A percentile compares a stretch with the other conserved stretches of the same genome.
These are phyloP conservation scores for Guyanaporus albipodus DNA, from an alignment of 768 basidiomycete genomes.

Conservation along the genomic window DNA sequence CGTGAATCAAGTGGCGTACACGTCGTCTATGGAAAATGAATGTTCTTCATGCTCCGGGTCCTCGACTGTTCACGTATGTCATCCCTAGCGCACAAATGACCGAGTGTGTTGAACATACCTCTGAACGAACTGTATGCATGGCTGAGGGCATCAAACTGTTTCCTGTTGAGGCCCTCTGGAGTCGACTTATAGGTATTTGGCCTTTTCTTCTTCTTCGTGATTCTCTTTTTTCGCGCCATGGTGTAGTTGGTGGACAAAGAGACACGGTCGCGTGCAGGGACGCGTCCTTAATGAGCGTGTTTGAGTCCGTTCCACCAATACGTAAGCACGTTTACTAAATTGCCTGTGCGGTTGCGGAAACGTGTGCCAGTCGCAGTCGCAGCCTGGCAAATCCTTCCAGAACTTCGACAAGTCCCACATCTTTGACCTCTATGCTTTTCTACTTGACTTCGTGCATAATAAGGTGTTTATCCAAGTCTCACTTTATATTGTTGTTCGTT, in stretches of 20 bases:
- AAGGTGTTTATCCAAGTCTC: constrained; percentile 27
- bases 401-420: not conserved
- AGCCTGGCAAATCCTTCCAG: not conserved
- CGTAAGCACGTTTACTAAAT: constrained; percentile 22
- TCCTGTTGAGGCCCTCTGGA: constrained; percentile 4
- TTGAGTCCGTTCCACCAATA: constrained; percentile 7
- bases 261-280: constrained; percentile 21
- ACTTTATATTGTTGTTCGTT: constrained; percentile 27
- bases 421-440: constrained; percentile 34
- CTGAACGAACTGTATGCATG: constrained; percentile 10
- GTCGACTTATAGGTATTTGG: not conserved
- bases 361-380: constrained; percentile 12
- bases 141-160: constrained; percentile 12
- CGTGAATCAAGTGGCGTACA: constrained; percentile 25
- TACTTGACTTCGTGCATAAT: constrained; percentile 40
- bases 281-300: constrained; percentile 30
- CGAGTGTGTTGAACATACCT: constrained; percentile 10
- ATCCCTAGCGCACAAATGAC: not conserved
- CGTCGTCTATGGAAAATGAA: constrained; percentile 31
- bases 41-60: constrained; percentile 13
- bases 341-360: not conserved
- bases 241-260: not conserved
- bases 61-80: constrained; percentile 6
- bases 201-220: constrained; percentile 17
- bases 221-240: constrained; percentile 25